phyloP scores from a whole-genome alignment of 805 yeast genomes.

The Jamesozyma piceae region DNA sequence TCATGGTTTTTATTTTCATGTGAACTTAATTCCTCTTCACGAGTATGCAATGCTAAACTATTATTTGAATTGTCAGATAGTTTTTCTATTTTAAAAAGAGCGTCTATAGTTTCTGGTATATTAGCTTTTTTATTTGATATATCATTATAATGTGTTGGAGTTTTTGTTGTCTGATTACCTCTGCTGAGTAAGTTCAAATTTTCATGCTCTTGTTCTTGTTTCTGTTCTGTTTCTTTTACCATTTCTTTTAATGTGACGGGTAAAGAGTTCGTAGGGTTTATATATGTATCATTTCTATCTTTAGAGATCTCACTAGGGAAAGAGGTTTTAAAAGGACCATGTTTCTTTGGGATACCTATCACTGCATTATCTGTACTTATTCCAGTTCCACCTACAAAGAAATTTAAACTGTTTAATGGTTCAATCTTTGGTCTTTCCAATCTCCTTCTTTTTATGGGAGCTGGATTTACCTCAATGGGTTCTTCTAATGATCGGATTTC shows the following conservation, averaged over 20 bases:
- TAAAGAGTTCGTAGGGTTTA: too few species aligned
- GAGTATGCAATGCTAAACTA: not conserved
- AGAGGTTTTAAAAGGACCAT: too few species aligned
- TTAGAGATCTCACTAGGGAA: too few species aligned
- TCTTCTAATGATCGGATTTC: not conserved
- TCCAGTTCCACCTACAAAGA: constrained; percentile 33
- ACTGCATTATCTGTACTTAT: not conserved
- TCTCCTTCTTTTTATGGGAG: constrained; percentile 13
- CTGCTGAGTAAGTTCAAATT: not conserved
- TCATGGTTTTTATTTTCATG: too few species aligned
- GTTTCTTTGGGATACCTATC: not conserved
- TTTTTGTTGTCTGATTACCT: not conserved
- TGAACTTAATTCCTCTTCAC: not conserved
- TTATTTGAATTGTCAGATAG: not conserved
- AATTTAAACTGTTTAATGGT: constrained; percentile 31
- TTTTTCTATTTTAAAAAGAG: not conserved
- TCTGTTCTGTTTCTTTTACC: too few species aligned
- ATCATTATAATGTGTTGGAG: not conserved
- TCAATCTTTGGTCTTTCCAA: constrained; percentile 22
- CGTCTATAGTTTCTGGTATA: not conserved
- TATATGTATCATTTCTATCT: not conserved
- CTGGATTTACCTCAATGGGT: not conserved
- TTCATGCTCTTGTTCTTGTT: not conserved
- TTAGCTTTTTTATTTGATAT: not conserved
- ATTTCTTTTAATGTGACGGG: not conserved